Conservation (phyloP, 352 stramenopile species). For the Globisporangium takayamanum region DNA sequence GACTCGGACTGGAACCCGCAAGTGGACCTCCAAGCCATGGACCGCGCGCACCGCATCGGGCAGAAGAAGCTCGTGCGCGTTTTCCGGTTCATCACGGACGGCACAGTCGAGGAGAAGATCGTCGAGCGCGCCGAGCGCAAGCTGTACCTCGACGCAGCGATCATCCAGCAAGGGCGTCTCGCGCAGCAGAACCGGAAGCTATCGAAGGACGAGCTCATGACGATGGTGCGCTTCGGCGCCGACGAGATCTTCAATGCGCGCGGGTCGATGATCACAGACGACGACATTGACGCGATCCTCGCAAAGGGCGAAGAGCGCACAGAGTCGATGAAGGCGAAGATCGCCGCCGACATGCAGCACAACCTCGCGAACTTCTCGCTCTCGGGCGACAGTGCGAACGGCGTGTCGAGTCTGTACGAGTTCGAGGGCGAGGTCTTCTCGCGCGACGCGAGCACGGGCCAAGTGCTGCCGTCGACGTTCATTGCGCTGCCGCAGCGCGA, state of each 20-base stretch:
- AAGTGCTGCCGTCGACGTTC: constrained; percentile 86
- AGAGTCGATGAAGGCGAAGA: constrained; percentile 83
- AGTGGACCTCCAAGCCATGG: constrained; percentile 98
- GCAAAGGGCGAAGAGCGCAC: constrained; percentile 89
- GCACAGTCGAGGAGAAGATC: constrained; percentile 99
- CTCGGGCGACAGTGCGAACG: constrained; percentile 76
- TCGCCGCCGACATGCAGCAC: constrained; percentile 90
- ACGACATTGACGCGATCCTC: constrained; percentile 91
- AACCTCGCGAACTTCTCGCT: constrained; percentile 96
- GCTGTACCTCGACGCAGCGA: constrained; percentile 97
- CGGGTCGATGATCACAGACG: constrained; percentile 88
- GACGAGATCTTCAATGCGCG: constrained; percentile 88
- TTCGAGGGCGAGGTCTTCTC: constrained; percentile 87
- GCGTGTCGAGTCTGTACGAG: constrained; percentile 80
- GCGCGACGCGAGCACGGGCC: constrained; percentile 78
- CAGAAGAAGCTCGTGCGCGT: constrained; percentile 98
- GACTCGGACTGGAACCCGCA: constrained; percentile 99
- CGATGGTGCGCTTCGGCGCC: constrained; percentile 90
- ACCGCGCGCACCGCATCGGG: constrained; percentile 96
- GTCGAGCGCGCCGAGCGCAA: constrained; percentile 97
- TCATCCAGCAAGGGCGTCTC: constrained; percentile 98
- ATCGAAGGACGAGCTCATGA: constrained; percentile 97
- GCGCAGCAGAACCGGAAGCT: constrained; percentile 90
- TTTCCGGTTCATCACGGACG: constrained; percentile 97
- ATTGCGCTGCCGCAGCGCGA: constrained; percentile 81